Base-by-base conservation (phyloP, 257 asterid genomes). In the Scutellaria barbata region DNA sequence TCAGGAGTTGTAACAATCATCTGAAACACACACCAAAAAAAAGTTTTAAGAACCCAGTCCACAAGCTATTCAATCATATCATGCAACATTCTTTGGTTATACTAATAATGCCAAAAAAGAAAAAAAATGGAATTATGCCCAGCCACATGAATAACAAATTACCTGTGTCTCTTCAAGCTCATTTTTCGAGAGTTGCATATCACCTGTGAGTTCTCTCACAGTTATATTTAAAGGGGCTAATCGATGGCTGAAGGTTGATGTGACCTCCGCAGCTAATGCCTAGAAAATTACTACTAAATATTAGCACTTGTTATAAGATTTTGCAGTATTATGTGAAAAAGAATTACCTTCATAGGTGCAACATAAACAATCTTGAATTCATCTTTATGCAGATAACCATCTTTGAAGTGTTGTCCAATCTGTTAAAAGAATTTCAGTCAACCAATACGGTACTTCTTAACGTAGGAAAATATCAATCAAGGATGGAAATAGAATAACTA, bases 1-100 rank as follows among this genome's bases (percentile, higher is more conserved):
- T 94, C 99, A 47, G 99, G 99, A 50, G 99, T 94, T 39, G 99
- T 94, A 79, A 94, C 99, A 68, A 94, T 94, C 99, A 94, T 94
- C 99, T 94, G 83, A 79, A 68, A 72, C 75, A 80, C 35, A 30
- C 35, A 25, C 63, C 71, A 71, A 5, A 11, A 10, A 0, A 43
- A 41, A 33, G 37, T 55, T 61, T 56, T 20, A 47, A 20, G 64
- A 52, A 71, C 17, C 20, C 70, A 43, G 25, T 57, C 64, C n/a
- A 55, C 12, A 58, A 78, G 59, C 58, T 63, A 64, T 35, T 52
- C 42, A 37, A 46, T 76, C 42, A 77, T 75, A 73, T 9, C 33
- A 65, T 41, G 65, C 5, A 30, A 51, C 30, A 50, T 71, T 40
- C 51, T 17, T 71, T 17, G 39, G n/a, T 69, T 55, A 47, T 55